Evolutionary conservation across 345 rosid genomes (phyloP), one percentile per base, ranked within the genome.

Genomic region (Stellera chamaejasme): DNA sequence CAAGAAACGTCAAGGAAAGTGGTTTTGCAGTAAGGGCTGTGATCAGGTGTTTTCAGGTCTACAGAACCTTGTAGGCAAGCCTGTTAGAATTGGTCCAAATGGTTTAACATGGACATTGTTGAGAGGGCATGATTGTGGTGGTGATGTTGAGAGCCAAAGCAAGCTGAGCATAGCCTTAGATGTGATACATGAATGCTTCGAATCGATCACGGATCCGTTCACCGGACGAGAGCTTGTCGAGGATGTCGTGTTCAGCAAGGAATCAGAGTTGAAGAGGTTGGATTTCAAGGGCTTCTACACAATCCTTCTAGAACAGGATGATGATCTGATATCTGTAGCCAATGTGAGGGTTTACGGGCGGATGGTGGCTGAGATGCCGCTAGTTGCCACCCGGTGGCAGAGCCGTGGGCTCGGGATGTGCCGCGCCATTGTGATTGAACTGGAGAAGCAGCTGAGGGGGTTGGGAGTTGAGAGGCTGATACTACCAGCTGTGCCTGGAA

Each of bases 101-200:
- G 78, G 77, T 64, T 63, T 88, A 57, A 78, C 85, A 0, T 85
- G 98, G 96, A 85, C 77, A 10, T 27, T 91, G 25, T 52, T 68
- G 25, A 83, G 79, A 60, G 60, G 10, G 27, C 53, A 48, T 36
- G 43, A 42, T 16, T 0, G 8, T 28, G 44, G 26, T 36, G 54
- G 56, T 11, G 65, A 61, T 55, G 45, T 69, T 19, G 74, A 78
- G 48, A 67, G 62, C 43, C 62, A 69, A 45, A 67, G 70, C 48
- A 82, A 78, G 76, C 77, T 84, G 44, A 62, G 58, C 48, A 57
- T 73, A 52, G 94, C 81, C 19, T 71, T 85, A 19, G 61, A 72
- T 15, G 72, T 87, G 62, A 77, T 90, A 73, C 94, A 79, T 26
- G 85, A 85, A 28, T 89, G 97, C 62, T 87, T 87, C 19, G 84